phyloP scores from a whole-genome alignment of 352 stramenopile species.

The Phytopythium montanum region DNA sequence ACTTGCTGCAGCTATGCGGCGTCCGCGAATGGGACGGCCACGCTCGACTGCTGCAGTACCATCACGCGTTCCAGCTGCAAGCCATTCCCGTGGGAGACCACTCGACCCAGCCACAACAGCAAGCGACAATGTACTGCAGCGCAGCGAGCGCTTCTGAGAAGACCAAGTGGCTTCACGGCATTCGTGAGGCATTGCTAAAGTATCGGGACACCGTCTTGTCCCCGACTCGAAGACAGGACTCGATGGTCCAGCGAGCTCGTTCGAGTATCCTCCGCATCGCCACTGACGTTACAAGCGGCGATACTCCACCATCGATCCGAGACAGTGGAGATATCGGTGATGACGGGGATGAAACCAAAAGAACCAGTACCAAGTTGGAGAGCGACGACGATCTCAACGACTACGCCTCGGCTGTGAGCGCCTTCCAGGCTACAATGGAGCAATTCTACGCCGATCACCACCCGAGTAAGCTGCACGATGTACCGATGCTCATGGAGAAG shows the following conservation, averaged over 20 bases:
- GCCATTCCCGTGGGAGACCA: constrained; percentile 15
- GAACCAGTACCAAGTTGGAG: not conserved
- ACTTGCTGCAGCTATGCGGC: constrained; percentile 28
- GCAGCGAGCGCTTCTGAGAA: constrained; percentile 57
- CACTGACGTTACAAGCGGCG: not conserved
- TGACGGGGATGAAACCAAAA: not conserved
- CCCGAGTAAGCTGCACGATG: constrained; percentile 50
- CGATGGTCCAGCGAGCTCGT: constrained; percentile 15
- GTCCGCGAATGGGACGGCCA: constrained; percentile 68
- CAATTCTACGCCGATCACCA: constrained; percentile 61
- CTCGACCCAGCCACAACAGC: constrained; percentile 25
- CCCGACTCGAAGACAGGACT: constrained; percentile 23
- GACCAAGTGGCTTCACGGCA: constrained; percentile 54
- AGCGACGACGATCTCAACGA: constrained; percentile 5
- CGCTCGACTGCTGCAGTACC: constrained; percentile 58
- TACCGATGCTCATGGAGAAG: constrained; percentile 45
- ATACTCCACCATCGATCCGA: too few relatives aligned
- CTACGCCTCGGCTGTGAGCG: not conserved
- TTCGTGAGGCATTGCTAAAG: constrained; percentile 49
- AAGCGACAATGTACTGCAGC: constrained; percentile 54
- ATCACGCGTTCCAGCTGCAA: constrained; percentile 69
- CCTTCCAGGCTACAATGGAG: constrained; percentile 36
- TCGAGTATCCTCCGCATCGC: constrained; percentile 13
- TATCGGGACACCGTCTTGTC: constrained; percentile 26
- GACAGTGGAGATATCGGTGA: not conserved